Percentiles rank a stretch among this genome's conserved stretches.
Evolutionary conservation across 2,329 filamentous ascomycete genomes (phyloP).

Genomic region (Phaeosphaeriaceae sp.): DNA sequence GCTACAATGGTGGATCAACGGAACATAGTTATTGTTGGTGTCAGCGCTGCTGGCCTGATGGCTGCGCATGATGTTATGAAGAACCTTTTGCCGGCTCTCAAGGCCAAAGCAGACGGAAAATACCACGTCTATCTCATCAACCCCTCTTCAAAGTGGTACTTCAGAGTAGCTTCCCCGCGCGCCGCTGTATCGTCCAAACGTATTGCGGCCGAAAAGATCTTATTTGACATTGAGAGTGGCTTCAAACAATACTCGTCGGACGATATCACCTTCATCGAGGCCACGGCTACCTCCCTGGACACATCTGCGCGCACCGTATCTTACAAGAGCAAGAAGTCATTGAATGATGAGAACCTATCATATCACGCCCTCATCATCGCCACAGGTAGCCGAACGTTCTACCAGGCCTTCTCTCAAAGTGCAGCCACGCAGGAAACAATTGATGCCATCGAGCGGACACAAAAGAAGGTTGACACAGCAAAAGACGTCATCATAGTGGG

Average conservation of each 20-base stretch:
- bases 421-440: constrained; percentile 32
- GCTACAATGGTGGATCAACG: constrained; percentile 38
- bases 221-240: constrained; percentile 57
- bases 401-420: constrained; percentile 54
- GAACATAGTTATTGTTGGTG: constrained; percentile 47
- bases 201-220: constrained; percentile 56
- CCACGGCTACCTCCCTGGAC: constrained; percentile 57
- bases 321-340: constrained; percentile 42
- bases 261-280: constrained; percentile 60
- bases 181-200: constrained; percentile 57
- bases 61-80: constrained; percentile 46
- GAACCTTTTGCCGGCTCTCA: constrained; percentile 43
- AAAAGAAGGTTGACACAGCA: constrained; percentile 45
- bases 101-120: constrained; percentile 33
- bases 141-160: constrained; percentile 62
- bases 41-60: constrained; percentile 35
- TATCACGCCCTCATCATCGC: constrained; percentile 66
- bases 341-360: constrained; percentile 42
- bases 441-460: constrained; percentile 45
- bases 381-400: constrained; percentile 59
- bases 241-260: constrained; percentile 59
- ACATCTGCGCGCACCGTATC: constrained; percentile 52
- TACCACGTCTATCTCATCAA: constrained; percentile 64
- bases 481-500: constrained; percentile 57
- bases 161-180: constrained; percentile 61